Conservation (phyloP, 2,329 filamentous ascomycete species). For the Aaosphaeria pasadenensis region DNA sequence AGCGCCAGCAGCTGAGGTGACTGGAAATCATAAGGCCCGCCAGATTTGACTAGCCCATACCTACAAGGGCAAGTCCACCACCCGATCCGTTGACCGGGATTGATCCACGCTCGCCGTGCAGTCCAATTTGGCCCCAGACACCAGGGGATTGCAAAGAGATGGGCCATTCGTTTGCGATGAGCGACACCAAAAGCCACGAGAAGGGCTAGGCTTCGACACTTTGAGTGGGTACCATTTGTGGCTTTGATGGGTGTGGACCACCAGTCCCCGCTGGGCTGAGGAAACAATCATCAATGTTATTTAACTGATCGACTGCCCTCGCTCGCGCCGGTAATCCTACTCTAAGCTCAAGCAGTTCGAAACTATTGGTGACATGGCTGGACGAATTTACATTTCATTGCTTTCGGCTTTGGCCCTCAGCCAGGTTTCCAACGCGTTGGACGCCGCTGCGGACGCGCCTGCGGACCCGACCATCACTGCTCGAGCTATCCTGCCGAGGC, state of each 20-base stretch:
- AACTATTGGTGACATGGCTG: conserved; percentile 10
- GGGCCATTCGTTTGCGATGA: too few species aligned
- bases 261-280: background rate
- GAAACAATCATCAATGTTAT: background rate
- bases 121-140: too few species aligned
- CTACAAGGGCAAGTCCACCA: too few species aligned
- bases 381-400: conserved; percentile 8
- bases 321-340: background rate
- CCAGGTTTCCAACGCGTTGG: conserved; percentile 10
- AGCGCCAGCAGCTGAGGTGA: too few species aligned
- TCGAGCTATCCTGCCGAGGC: conserved; percentile 22
- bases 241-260: background rate
- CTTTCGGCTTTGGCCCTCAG: conserved; percentile 12
- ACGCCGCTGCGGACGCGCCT: conserved; percentile 1
- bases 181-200: too few species aligned
- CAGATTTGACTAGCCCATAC: too few species aligned
- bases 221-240: too few species aligned
- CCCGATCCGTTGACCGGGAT: too few species aligned
- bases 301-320: background rate
- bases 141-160: too few species aligned
- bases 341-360: background rate
- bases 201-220: too few species aligned
- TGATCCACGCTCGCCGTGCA: too few species aligned
- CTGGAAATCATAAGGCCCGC: too few species aligned
- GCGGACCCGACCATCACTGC: conserved; percentile 30